These are phyloP conservation scores for Spergularia azorica DNA, from an alignment of 179 eudicot species.

Conservation along the genomic window DNA sequence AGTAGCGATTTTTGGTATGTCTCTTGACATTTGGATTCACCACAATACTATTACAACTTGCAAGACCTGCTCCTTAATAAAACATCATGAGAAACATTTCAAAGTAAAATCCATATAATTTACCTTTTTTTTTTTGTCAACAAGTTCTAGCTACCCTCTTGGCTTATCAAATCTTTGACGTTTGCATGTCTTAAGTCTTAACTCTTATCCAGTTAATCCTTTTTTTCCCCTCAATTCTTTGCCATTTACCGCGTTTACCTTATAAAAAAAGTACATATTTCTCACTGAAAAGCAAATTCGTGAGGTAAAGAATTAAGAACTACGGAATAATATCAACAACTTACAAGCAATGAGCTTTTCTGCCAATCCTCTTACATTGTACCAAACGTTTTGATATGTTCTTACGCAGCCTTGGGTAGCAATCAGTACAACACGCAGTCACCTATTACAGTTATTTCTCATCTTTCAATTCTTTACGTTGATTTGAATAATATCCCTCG, in stretches of 20 bases:
- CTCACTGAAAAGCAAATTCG: slow-evolving; percentile 3
- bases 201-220: not conserved
- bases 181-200: not conserved
- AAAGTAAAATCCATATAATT: not conserved
- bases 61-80: not conserved
- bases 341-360: not conserved
- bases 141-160: not conserved
- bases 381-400: slow-evolving; percentile 24
- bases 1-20: not conserved
- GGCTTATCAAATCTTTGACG: slow-evolving; percentile 20
- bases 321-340: slow-evolving; percentile 2
- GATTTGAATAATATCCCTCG: too few species aligned
- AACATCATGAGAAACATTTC: not conserved
- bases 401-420: not conserved
- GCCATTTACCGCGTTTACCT: slow-evolving; percentile 9
- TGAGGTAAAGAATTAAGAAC: slow-evolving; percentile 13
- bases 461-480: not conserved
- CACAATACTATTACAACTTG: too few species aligned
- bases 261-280: not conserved
- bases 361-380: not conserved
- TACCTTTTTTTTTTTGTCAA: too few species aligned
- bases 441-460: not conserved
- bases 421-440: not conserved
- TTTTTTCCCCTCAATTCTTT: not conserved
- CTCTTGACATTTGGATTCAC: not conserved